Base-by-base conservation (phyloP, 768 basidiomycete genomes). In the Mycena capillaripes region DNA sequence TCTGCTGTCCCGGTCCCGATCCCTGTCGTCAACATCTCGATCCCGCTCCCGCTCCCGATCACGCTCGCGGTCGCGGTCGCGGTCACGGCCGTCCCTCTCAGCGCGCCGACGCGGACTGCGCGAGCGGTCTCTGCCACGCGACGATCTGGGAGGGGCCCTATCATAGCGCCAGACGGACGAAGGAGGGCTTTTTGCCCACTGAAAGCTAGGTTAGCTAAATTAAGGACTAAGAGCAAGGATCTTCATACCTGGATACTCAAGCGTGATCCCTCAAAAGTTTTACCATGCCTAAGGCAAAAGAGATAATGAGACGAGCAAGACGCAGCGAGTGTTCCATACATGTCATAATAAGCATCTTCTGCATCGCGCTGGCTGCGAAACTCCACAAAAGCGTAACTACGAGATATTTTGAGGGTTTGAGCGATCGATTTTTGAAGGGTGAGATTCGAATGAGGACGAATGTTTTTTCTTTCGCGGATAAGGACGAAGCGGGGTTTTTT, bases 311-410 rank as follows among this genome's bases (percentile, higher is more conserved):
- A 36, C 11, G 23, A 58, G 19, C n/a, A 30, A 48, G 0, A 7
- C 3, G 57, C 52, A 34, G 21, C 19, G 29, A 17, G 30, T 64
- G 27, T 27, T 3, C 23, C 44, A 83, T 80, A 95, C 94, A 95
- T 95, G 70, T 94, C 93, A 78, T 93, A 90, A 81, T 94, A 95
- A 32, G 94, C 93, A 74, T 94, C 93, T 77, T 95, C 94, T 23
- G 94, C 94, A 77, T 95, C 93, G 48, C 92, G 90, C 57, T 88
- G 86, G 77, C 89, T 90, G 79, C 92, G 91, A 78, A 95, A 95
- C 81, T 95, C 94, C 79, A 95, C 90, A 81, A 95, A 95, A 68
- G 94, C 94, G 82, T 94, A 95, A 85, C 94, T 95, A 86, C 86
- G 86, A 82, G 81, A 83, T 79, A 77, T 59, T 77, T 78, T 80